Evolutionary conservation across 139 green algal genomes (phyloP), one percentile per base, ranked within the genome.

Genomic region (Edaphochlamys debaryana): DNA sequence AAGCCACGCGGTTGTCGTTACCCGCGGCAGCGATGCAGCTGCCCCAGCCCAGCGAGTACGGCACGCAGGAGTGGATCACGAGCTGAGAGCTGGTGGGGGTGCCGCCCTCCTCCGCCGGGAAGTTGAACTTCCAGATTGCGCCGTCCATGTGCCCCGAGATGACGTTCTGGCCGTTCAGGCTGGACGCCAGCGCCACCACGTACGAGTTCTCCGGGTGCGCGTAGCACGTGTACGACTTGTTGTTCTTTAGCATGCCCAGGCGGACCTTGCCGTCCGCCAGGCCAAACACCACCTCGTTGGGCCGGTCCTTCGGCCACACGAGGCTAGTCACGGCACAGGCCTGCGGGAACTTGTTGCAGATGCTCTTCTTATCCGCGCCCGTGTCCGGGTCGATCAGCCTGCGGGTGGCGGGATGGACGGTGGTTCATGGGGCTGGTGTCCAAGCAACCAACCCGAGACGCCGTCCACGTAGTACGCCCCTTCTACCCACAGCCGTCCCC

Each of bases 291-390:
- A 96, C 69, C 68, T 96, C 92, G 32, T 95, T 85, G 32, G 84
- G 87, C 25, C 84, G 80, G 60, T 64, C 84, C 2, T 58, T 48
- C 9, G 93, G 93, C 95, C 95, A 98, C 15, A 81, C 85, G 30
- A 97, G 64, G 78, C 84, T 89, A 9, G 94, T 96, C 11, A 96
- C 79, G 36, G 93, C 45, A 20, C 54, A 72, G 32, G 75, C 70
- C 68, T 94, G 87, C 56, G 86, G 72, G 69, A 96, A 98, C 80
- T 97, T 97, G 90, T 97, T 97, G 90, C 95, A 97, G 63, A 98
- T 96, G 66, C 76, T 91, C 89, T 98, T 98, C 85, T 96, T 97
- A 32, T 96, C 94, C 2, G 79, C 87, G 90, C 78, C 78, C 11
- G 78, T 84, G 45, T 85, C 68, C 0, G 79, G 68, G 40, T 85